These are phyloP conservation scores for Pichia rugopelliculosa DNA, from an alignment of 805 yeast species.

Conservation along the genomic window DNA sequence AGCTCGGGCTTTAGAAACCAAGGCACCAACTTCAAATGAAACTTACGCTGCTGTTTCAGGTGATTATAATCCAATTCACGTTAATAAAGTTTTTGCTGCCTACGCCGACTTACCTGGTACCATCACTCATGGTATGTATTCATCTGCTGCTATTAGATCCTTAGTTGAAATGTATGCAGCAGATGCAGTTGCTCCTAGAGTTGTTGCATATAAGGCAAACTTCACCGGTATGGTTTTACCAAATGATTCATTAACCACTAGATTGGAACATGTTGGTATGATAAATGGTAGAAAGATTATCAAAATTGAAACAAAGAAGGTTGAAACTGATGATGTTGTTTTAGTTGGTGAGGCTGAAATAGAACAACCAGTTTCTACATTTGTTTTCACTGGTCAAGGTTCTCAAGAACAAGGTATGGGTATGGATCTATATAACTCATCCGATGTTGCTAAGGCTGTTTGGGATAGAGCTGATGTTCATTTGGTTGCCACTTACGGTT, in stretches of 20 bases:
- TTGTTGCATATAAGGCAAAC: slow-evolving; percentile 83
- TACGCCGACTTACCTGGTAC: slow-evolving; percentile 96
- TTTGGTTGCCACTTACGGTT: slow-evolving; percentile 89
- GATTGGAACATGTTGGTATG: slow-evolving; percentile 95
- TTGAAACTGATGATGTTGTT: slow-evolving; percentile 70
- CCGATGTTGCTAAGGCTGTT: slow-evolving; percentile 87
- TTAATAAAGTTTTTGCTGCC: slow-evolving; percentile 86
- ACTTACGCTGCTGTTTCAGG: slow-evolving; percentile 97
- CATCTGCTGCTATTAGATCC: slow-evolving; percentile 91
- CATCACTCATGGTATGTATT: slow-evolving; percentile 98
- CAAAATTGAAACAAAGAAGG: slow-evolving; percentile 82
- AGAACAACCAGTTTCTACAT: slow-evolving; percentile 95
- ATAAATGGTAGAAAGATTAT: slow-evolving; percentile 97
- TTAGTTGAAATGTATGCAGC: slow-evolving; percentile 99
- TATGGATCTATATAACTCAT: slow-evolving; percentile 91
- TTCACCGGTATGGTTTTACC: slow-evolving; percentile 98
- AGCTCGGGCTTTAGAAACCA: slow-evolving; percentile 53
- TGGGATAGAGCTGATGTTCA: slow-evolving; percentile 98
- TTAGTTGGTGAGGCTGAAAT: slow-evolving; percentile 95
- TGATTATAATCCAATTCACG: slow-evolving; percentile 97
- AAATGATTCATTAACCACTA: slow-evolving; percentile 79
- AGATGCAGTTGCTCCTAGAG: slow-evolving; percentile 90
- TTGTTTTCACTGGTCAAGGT: slow-evolving; percentile 99
- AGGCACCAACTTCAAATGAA: slow-evolving; percentile 94
- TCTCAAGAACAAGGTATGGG: slow-evolving; percentile 99